Evolutionary conservation across 345 rosid species (phyloP).

Genomic region (Cardamine resedifolia): DNA sequence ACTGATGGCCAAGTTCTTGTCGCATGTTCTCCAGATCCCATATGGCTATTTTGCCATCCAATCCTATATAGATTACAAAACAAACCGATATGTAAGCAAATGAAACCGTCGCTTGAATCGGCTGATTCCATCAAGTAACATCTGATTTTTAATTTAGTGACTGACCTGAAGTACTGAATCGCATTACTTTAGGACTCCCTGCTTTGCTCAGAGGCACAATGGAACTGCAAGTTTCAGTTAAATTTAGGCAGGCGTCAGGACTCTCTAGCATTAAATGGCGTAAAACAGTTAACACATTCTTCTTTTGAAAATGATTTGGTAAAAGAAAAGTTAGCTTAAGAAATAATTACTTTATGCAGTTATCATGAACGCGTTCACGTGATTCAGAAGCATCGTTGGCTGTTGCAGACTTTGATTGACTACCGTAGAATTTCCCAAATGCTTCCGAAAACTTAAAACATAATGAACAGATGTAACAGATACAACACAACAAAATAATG

Average conservation of each 20-base stretch:
- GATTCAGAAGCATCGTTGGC: constrained; percentile 60
- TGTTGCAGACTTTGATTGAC: constrained; percentile 65
- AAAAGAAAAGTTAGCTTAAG: constrained; percentile 7
- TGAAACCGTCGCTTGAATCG: not conserved
- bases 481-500: not conserved
- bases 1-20: constrained; percentile 49
- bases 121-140: not conserved
- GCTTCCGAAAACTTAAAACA: constrained; percentile 80
- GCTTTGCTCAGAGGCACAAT: constrained; percentile 55
- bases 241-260: not conserved
- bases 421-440: constrained; percentile 85
- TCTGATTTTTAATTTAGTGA: not conserved
- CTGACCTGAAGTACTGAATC: constrained; percentile 97
- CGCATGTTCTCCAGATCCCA: constrained; percentile 78
- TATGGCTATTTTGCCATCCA: constrained; percentile 83
- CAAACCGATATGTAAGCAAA: not conserved
- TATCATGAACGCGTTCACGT: constrained; percentile 73
- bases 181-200: constrained; percentile 47
- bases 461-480: not conserved
- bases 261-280: not conserved
- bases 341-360: constrained; percentile 74
- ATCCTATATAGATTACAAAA: constrained; percentile 50
- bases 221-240: constrained; percentile 52
- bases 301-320: not conserved
- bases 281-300: not conserved